Conservation (phyloP, 1,139 yeast genomes). For the Taiozyma sp. region DNA sequence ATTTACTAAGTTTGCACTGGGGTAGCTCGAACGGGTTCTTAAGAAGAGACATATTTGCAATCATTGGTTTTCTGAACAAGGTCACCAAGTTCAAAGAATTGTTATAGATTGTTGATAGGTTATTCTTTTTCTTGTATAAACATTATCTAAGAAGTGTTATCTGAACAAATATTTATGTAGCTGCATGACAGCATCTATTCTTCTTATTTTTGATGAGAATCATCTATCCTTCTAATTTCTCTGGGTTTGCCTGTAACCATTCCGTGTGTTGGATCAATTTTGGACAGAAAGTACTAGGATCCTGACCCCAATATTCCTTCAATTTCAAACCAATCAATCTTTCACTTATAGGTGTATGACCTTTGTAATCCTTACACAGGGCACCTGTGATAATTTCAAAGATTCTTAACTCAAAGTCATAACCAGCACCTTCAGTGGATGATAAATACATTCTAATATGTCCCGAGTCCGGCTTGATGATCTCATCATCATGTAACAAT, state of each 20-base stretch:
- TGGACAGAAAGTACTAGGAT: constrained; percentile 25
- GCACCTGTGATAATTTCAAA: constrained; percentile 32
- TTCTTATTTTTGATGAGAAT: neutral
- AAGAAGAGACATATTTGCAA: constrained; percentile 17
- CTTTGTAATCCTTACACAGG: constrained; percentile 27
- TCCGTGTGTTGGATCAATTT: constrained; percentile 26
- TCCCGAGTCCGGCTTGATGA: constrained; percentile 30
- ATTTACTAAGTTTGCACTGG: constrained; percentile 23
- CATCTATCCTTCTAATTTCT: constrained; percentile 1
- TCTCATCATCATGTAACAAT: constrained; percentile 41
- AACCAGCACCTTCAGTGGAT: constrained; percentile 20
- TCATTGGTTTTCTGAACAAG: constrained; percentile 18
- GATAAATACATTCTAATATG: constrained; percentile 28
- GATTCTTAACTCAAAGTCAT: constrained; percentile 32
- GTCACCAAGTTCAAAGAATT: constrained; percentile 13
- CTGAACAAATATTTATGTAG: neutral
- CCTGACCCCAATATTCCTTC: constrained; percentile 23
- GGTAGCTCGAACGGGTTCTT: constrained; percentile 17
- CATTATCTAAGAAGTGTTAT: neutral
- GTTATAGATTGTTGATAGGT: neutral
- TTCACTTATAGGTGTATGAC: constrained; percentile 16
- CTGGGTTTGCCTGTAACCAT: constrained; percentile 25
- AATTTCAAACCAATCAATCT: constrained; percentile 25
- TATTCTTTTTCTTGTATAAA: neutral
- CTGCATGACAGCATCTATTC: no score